phyloP scores from a whole-genome alignment of 352 stramenopile species.

The Globisporangium spiculum region DNA sequence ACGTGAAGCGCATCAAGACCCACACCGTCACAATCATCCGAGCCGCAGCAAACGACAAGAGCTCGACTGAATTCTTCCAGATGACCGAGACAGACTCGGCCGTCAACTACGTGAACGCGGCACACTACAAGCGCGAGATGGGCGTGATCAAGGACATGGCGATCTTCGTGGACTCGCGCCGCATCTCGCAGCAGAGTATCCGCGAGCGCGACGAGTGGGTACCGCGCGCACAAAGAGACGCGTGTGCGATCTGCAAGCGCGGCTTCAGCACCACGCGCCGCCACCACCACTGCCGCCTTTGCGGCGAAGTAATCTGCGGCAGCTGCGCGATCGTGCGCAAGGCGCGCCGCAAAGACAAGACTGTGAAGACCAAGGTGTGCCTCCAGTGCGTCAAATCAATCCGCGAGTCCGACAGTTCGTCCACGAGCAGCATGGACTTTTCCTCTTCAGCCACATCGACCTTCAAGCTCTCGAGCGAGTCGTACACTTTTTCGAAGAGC shows the following conservation, averaged over 20 bases:
- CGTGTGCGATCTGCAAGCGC: slow-evolving; percentile 58
- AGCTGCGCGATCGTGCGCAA: slow-evolving; percentile 61
- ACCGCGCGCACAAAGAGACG: slow-evolving; percentile 34
- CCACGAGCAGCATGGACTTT: slow-evolving; percentile 6
- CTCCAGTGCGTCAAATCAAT: slow-evolving; percentile 53
- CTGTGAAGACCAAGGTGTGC: slow-evolving; percentile 61
- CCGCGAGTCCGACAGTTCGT: slow-evolving; percentile 23
- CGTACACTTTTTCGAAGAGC: slow-evolving; percentile 3
- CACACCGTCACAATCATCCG: slow-evolving; percentile 60
- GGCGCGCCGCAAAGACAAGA: slow-evolving; percentile 29
- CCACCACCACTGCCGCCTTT: slow-evolving; percentile 75
- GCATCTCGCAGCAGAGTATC: slow-evolving; percentile 56
- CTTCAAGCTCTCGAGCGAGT: slow-evolving; percentile 4
- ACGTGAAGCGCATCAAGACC: slow-evolving; percentile 48
- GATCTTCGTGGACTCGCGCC: slow-evolving; percentile 55
- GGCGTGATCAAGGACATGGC: slow-evolving; percentile 53
- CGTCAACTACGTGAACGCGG: slow-evolving; percentile 19
- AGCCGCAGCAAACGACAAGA: slow-evolving; percentile 28
- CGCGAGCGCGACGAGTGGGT: slow-evolving; percentile 52
- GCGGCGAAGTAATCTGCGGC: slow-evolving; percentile 71
- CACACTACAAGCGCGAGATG: slow-evolving; percentile 51
- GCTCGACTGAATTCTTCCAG: slow-evolving; percentile 56
- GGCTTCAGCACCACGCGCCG: slow-evolving; percentile 58
- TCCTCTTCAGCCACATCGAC: not conserved
- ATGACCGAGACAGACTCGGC: slow-evolving; percentile 47